These are phyloP conservation scores for Acanthamoeba divionensis DNA, from an alignment of 208 protist genomes.

Conservation along the genomic window DNA sequence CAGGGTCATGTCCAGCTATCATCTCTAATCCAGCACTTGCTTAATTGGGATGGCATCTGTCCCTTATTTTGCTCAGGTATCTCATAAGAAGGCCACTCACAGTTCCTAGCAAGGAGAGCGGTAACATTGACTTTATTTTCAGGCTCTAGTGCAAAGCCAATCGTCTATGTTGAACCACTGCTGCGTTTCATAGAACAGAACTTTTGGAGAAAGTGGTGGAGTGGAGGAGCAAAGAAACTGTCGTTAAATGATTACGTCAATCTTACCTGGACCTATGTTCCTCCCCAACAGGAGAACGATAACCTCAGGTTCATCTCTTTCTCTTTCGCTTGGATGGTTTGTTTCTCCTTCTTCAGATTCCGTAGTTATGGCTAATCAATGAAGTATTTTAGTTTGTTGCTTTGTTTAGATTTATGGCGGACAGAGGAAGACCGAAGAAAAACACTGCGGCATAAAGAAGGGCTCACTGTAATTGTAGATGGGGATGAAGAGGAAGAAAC, in stretches of 20 bases:
- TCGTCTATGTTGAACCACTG: conserved; percentile 31
- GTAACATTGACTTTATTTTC: neutral
- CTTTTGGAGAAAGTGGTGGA: conserved; percentile 36
- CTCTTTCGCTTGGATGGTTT: too few relatives aligned
- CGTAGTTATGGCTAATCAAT: too few relatives aligned
- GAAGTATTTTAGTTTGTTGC: too few relatives aligned
- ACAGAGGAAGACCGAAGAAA: too few relatives aligned
- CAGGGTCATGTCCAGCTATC: conserved; percentile 26
- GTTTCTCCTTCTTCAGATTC: too few relatives aligned
- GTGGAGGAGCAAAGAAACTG: neutral
- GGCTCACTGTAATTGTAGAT: neutral
- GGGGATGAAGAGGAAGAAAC: neutral
- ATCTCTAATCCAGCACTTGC: neutral
- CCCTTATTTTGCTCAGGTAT: conserved; percentile 3
- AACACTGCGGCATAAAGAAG: too few relatives aligned
- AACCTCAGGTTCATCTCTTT: too few relatives aligned
- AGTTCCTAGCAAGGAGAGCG: neutral
- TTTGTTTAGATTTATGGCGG: too few relatives aligned
- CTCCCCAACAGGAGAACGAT: neutral
- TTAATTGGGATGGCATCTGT: conserved; percentile 46
- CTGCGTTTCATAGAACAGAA: conserved; percentile 14
- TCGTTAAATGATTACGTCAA: conserved; percentile 12
- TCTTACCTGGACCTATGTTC: conserved; percentile 21
- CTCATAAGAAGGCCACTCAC: neutral
- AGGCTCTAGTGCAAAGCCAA: conserved; percentile 26